phyloP scores from a whole-genome alignment of 139 green algal genomes.

The Coccomyxa sp. region DNA sequence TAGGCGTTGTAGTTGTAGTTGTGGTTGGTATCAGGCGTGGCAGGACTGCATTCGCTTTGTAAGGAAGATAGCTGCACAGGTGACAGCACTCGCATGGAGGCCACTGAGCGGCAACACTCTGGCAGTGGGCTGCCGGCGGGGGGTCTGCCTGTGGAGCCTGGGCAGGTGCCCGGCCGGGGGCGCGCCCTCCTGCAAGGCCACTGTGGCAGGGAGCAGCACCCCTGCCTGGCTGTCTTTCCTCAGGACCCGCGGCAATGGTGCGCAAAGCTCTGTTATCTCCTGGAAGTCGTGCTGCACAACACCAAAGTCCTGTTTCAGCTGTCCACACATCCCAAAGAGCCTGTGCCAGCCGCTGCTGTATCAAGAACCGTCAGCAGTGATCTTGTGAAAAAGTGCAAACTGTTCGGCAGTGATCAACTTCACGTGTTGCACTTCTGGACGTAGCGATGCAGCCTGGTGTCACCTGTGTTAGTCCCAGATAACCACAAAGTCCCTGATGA shows the following conservation, averaged over 20 bases:
- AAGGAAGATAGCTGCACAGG: conserved; percentile 10
- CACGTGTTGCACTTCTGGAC: too few species aligned
- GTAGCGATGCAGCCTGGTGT: too few species aligned
- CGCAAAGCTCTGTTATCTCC: not conserved
- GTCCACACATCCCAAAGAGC: too few species aligned
- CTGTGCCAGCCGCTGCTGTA: too few species aligned
- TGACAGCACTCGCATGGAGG: conserved; percentile 29
- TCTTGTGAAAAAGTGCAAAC: too few species aligned
- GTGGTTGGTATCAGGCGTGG: not conserved
- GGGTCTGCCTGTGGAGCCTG: conserved; percentile 39
- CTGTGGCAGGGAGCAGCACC: not conserved
- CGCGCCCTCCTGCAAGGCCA: not conserved
- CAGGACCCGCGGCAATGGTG: not conserved
- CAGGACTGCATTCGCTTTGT: not conserved
- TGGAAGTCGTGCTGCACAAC: not conserved
- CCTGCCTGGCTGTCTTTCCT: conserved; percentile 25
- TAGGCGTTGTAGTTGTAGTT: not conserved
- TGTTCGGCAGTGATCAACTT: too few species aligned
- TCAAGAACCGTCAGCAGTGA: too few species aligned
- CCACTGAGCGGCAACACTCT: conserved; percentile 30
- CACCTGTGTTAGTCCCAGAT: too few species aligned
- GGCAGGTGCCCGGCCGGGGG: conserved; percentile 9
- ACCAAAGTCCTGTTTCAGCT: too few species aligned
- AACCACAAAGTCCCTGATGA: too few species aligned
- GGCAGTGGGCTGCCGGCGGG: conserved; percentile 26